Percentiles rank a stretch among this genome's conserved stretches.
These are phyloP conservation scores for Teratosphaeriaceae sp. DNA, from an alignment of 2,329 filamentous ascomycete species.

Conservation along the genomic window DNA sequence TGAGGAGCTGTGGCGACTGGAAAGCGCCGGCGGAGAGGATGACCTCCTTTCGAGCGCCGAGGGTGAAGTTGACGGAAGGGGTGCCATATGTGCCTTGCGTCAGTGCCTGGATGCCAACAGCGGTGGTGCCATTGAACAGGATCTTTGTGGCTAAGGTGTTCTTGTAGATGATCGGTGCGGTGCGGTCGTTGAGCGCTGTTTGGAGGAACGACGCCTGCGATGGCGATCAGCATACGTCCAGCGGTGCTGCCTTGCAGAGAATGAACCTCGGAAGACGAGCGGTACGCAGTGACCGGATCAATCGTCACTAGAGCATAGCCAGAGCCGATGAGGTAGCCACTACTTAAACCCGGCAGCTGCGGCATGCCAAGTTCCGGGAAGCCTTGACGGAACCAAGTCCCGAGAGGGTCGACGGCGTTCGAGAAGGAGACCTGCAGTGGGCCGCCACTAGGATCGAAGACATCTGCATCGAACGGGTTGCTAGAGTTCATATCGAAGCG, in stretches of 20 bases:
- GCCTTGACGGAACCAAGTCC: conserved; percentile 7
- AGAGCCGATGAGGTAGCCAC: conserved; percentile 11
- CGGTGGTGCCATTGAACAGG: conserved; percentile 25
- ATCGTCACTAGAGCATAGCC: conserved; percentile 14
- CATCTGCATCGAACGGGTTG: conserved; percentile 7
- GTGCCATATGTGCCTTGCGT: conserved; percentile 12
- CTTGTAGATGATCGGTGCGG: conserved; percentile 26
- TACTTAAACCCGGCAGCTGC: conserved; percentile 10
- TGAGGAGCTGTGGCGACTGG: conserved; percentile 34
- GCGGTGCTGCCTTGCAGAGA: no score
- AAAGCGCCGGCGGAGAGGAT: conserved; percentile 39
- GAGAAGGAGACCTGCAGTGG: conserved; percentile 30
- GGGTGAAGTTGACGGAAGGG: conserved; percentile 12
- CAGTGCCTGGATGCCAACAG: conserved; percentile 22
- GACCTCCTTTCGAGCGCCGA: conserved; percentile 34
- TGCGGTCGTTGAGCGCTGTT: background rate
- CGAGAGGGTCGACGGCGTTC: conserved; percentile 13
- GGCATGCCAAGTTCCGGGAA: conserved; percentile 13
- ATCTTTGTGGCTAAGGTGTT: conserved; percentile 28
- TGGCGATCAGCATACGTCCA: no score
- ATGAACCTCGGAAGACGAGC: conserved; percentile 5
- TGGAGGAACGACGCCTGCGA: background rate
- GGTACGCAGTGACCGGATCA: conserved; percentile 5
- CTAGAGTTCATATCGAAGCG: conserved; percentile 9
- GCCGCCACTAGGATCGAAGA: conserved; percentile 16